Evolutionary conservation across 306 rosid genomes (phyloP).

Genomic region (Quercus alba): DNA sequence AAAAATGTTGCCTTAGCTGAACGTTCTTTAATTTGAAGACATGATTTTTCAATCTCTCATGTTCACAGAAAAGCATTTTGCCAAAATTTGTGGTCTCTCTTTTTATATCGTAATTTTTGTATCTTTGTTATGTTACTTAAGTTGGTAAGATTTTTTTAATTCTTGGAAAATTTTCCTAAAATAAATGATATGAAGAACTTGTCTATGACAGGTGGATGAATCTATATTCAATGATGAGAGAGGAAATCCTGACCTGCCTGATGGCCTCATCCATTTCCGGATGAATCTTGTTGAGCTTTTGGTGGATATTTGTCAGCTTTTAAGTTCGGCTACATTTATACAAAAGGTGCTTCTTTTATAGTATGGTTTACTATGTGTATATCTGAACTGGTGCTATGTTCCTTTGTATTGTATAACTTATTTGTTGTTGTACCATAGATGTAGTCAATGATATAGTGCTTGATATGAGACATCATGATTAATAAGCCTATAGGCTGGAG

Average conservation of each 20-base stretch:
- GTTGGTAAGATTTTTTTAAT: background rate
- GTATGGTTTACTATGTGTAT: background rate
- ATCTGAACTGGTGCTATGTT: background rate
- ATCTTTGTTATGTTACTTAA: background rate
- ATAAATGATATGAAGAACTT: slow-evolving; percentile 11
- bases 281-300: slow-evolving; percentile 82
- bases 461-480: background rate
- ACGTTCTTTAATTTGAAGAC: no score
- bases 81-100: background rate
- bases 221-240: slow-evolving; percentile 59
- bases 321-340: slow-evolving; percentile 65
- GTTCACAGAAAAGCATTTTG: background rate
- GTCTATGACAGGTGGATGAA: slow-evolving; percentile 70
- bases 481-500: background rate
- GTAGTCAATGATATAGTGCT: background rate
- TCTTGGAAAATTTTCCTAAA: background rate
- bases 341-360: slow-evolving; percentile 59
- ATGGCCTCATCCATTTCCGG: slow-evolving; percentile 85
- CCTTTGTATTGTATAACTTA: background rate
- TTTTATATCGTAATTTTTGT: background rate
- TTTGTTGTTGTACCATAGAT: background rate
- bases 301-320: slow-evolving; percentile 89
- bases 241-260: slow-evolving; percentile 78
- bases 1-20: no score
- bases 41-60: background rate